Evolutionary conservation across 1,284 basidiomycete genomes (phyloP), one percentile per base, ranked within the genome.

Genomic region (Tilletia horrida): DNA sequence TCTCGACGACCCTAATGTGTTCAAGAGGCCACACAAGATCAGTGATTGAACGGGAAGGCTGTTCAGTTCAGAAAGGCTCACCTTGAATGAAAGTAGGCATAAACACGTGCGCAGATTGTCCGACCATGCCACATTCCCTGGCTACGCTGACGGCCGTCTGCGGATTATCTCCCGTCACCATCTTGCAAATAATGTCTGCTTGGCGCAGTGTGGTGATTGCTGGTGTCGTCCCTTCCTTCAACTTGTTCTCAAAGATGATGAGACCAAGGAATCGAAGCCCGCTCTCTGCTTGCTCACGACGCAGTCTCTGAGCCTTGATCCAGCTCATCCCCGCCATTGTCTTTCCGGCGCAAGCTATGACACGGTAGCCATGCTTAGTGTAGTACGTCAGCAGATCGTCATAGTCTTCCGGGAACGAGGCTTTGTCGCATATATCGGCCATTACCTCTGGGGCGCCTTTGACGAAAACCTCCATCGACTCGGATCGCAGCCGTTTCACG

Each of bases 391-490:
- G 85, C 66, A 98, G 85, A 80, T 98, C 96, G 42, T 97, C 93
- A 80, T 97, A 99, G 83, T 99, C 95, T 69, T 90, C 87, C 0
- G 96, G 96, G 68, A 81, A 77, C 1, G 77, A 72, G n/a, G 70
- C 68, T 48, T 67, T 69, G 66, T 79, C 76, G 69, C 80, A 99
- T 68, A 99, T 97, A 59, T 96, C 94, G 2, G 85, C 83, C 93
- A 99, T 98, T 66, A 96, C 92, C 82, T 99, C 96, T 0, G 96
- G 96, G 0, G 96, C 96, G 25, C 96, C 96, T 82, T 99, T 99
- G 80, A 95, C 94, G 81, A 97, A 98, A 8, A 97, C 87, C 81
- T 98, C 95, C 92, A 98, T 97, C 80, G 91, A 92, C 57, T 84
- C 88, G 71, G 93, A 94, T 83, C 91, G 96, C 67, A 98, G 87